These are phyloP conservation scores for Coemansia sp. DNA, from an alignment of 192 early-diverging fungal genomes.

Conservation along the genomic window DNA sequence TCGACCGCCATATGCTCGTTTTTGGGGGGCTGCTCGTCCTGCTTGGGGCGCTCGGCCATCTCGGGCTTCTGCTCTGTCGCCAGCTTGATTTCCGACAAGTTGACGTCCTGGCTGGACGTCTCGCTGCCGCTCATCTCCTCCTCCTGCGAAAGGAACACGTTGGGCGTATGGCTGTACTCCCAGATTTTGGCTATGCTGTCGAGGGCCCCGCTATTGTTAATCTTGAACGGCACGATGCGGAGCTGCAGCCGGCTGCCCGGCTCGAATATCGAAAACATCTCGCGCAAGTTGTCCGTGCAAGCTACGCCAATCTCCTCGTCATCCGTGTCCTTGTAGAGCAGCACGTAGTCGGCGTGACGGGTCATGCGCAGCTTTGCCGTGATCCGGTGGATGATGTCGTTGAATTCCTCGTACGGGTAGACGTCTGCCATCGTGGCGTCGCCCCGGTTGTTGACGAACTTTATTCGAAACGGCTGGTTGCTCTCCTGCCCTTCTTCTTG, in stretches of 20 bases:
- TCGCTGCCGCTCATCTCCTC: constrained; percentile 10
- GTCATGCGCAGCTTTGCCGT: constrained; percentile 46
- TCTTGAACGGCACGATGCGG: constrained; percentile 39
- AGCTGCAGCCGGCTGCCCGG: constrained; percentile 42
- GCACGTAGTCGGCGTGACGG: constrained; percentile 22
- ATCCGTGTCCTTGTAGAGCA: constrained; percentile 48
- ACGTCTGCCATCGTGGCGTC: constrained; percentile 46
- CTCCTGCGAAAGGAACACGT: constrained; percentile 23
- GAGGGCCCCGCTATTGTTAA: constrained; percentile 40
- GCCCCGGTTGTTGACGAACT: constrained; percentile 41
- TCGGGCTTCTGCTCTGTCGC: constrained; percentile 22
- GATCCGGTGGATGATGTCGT: constrained; percentile 29
- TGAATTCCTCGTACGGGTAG: constrained; percentile 35
- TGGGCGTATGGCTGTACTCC: constrained; percentile 39
- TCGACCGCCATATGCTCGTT: constrained; percentile 27
- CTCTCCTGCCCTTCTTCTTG: constrained; percentile 14
- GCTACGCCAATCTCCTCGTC: constrained; percentile 51
- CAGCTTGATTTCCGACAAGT: constrained; percentile 24
- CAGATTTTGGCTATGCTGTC: constrained; percentile 40
- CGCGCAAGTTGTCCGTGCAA: constrained; percentile 44
- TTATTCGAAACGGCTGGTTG: constrained; percentile 31
- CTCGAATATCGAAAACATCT: constrained; percentile 49
- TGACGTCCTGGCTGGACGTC: constrained; percentile 12
- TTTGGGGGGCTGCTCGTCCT: neutral
- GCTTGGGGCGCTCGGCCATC: constrained; percentile 19